Evolutionary conservation across 2,329 filamentous ascomycete genomes (phyloP).

Genomic region (Penicillium fuscoglaucum): DNA sequence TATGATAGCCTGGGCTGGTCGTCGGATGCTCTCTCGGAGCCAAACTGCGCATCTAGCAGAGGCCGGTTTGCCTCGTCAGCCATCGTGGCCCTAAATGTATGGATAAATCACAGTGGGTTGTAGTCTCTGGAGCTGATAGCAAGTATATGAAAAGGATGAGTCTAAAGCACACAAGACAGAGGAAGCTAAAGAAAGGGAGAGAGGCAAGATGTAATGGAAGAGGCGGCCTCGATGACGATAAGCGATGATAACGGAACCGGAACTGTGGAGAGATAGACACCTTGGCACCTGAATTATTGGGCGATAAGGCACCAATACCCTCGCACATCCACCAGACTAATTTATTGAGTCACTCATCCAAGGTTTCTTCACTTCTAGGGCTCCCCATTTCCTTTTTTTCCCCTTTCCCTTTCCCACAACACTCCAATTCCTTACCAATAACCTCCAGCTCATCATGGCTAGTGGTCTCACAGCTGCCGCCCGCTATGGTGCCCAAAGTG

Average conservation of each 20-base stretch:
- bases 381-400: background rate
- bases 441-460: conserved; percentile 27
- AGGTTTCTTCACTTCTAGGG: conserved; percentile 3
- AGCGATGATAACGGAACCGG: conserved; percentile 23
- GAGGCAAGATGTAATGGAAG: conserved; percentile 3
- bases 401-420: background rate
- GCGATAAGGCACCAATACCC: conserved; percentile 6
- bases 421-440: background rate
- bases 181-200: background rate
- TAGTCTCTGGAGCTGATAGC: background rate
- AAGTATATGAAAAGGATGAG: background rate
- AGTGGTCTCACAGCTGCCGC: conserved; percentile 31
- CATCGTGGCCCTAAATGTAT: conserved; percentile 29
- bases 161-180: background rate
- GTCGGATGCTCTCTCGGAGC: background rate
- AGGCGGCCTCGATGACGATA: conserved; percentile 22
- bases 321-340: conserved; percentile 12
- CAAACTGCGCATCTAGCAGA: conserved; percentile 30
- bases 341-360: conserved; percentile 21
- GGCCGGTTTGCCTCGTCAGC: conserved; percentile 36
- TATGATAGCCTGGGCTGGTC: background rate
- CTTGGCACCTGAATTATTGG: conserved; percentile 10
- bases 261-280: conserved; percentile 21
- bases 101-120: background rate
- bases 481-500: conserved; percentile 30